Evolutionary conservation across 371 early-diverging fungal genomes (phyloP).

Genomic region (Blyttiomyces sp.): DNA sequence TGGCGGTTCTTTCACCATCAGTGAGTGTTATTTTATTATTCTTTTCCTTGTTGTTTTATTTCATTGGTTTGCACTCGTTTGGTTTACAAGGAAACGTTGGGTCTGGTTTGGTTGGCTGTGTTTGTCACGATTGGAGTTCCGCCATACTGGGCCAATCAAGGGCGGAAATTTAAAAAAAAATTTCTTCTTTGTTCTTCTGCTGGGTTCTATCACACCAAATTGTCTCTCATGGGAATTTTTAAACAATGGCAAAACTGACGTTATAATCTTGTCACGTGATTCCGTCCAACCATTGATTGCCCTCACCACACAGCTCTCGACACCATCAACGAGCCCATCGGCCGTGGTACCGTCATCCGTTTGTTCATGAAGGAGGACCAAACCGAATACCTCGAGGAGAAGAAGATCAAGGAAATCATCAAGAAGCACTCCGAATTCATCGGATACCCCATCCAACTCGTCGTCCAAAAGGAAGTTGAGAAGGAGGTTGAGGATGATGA

Average conservation of each 20-base stretch:
- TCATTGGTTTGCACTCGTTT: too few species aligned
- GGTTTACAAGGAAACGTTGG: too few species aligned
- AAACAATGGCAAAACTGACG: too few species aligned
- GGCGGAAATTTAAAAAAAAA: too few species aligned
- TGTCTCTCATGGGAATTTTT: too few species aligned
- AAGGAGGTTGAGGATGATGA: slow-evolving; percentile 84
- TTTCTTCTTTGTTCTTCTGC: too few species aligned
- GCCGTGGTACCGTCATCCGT: slow-evolving; percentile 86
- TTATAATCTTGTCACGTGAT: too few species aligned
- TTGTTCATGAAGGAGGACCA: slow-evolving; percentile 92
- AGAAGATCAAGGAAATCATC: slow-evolving; percentile 81
- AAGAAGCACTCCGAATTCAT: slow-evolving; percentile 97
- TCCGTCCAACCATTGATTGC: background rate
- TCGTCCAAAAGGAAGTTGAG: slow-evolving; percentile 84
- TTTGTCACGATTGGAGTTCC: too few species aligned
- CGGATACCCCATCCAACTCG: slow-evolving; percentile 87
- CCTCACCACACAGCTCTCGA: slow-evolving; percentile 53
- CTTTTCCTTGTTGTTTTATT: slow-evolving; percentile 1
- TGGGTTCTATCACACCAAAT: too few species aligned
- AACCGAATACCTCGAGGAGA: slow-evolving; percentile 86
- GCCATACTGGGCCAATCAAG: too few species aligned
- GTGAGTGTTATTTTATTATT: slow-evolving; percentile 4
- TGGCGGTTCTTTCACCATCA: slow-evolving; percentile 88
- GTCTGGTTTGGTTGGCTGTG: too few species aligned
- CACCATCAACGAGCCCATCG: slow-evolving; percentile 67